Evolutionary conservation across 257 asterid species (phyloP), one percentile per base, ranked within the genome.

Genomic region (Fraxinus pennsylvanica): DNA sequence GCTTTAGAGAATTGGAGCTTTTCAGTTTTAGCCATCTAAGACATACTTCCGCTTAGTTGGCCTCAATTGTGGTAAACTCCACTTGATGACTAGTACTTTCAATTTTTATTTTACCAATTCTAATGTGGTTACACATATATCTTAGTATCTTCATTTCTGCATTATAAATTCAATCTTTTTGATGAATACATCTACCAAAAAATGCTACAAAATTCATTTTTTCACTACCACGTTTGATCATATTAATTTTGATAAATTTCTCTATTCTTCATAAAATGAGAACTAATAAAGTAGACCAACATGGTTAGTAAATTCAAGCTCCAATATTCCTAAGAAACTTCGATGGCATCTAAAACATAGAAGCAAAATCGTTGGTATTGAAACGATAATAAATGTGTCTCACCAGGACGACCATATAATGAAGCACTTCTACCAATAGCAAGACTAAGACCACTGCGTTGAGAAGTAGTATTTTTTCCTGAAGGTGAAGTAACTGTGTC

Each of bases 371-470:
- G 38, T n/a, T 6, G 52, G 13, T n/a, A 81, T 13, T 32, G 33
- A 75, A 39, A 27, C 36, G 68, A 52, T 47, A 39, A 71, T 7
- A 61, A 69, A 50, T 30, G 41, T 65, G 63, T 72, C 97, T 78
- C 74, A 95, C 99, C 86, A 50, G 84, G 82, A 76, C 10, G 67
- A 65, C 74, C 77, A 69, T 59, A 74, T 75, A 79, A 68, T 25
- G 87, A 85, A 79, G 84, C 39, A 72, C 78, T 76, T 63, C 65
- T 76, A n/a, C 97, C 98, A 81, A 92, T 87, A 76, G 99, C 97
- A 79, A 91, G 86, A 65, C 93, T 84, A 63, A 93, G 94, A 30
- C 94, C 97, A 80, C 96, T 90, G 61, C 79, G 87, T 50, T 71
- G 85, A 68, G 96, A 85, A 76, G 92, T 72, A 32, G 74, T 71